Conservation (phyloP, 768 basidiomycete genomes). For the Inosperma sp. region DNA sequence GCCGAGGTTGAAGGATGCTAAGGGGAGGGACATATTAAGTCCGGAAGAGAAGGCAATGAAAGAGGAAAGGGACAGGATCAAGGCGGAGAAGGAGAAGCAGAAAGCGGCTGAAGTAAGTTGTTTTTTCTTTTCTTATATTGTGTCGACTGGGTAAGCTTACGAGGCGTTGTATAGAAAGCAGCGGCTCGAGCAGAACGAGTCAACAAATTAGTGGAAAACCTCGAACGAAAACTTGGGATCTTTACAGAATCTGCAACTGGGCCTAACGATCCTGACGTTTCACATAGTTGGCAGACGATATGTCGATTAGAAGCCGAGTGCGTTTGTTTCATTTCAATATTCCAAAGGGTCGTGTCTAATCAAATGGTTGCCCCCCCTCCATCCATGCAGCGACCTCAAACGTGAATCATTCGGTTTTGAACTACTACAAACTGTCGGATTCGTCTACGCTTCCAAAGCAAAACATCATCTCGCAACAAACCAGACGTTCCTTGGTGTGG, state of each 20-base stretch:
- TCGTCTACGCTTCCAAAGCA: slow-evolving; percentile 77
- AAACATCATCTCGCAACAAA: slow-evolving; percentile 78
- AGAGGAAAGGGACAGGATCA: slow-evolving; percentile 66
- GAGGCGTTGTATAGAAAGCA: slow-evolving; percentile 55
- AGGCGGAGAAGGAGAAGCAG: slow-evolving; percentile 66
- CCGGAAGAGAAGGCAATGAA: slow-evolving; percentile 70
- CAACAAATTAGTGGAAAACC: slow-evolving; percentile 67
- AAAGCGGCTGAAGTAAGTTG: slow-evolving; percentile 60
- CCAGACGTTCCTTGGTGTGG: slow-evolving; percentile 73
- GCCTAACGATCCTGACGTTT: slow-evolving; percentile 63
- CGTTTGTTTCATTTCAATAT: slow-evolving; percentile 26
- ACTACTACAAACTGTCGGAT: slow-evolving; percentile 79
- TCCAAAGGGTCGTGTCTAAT: slow-evolving; percentile 1
- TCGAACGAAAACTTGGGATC: slow-evolving; percentile 79
- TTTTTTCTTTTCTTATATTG: slow-evolving; percentile 1
- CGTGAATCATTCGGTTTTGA: slow-evolving; percentile 86
- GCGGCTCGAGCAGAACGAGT: slow-evolving; percentile 74
- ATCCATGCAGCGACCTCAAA: slow-evolving; percentile 60
- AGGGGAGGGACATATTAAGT: slow-evolving; percentile 48
- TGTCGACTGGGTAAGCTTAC: slow-evolving; percentile 10
- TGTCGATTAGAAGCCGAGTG: slow-evolving; percentile 80
- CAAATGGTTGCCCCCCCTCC: slow-evolving; percentile 6
- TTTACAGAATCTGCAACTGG: slow-evolving; percentile 81
- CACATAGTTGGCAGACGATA: slow-evolving; percentile 70
- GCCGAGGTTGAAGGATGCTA: slow-evolving; percentile 46